These are phyloP conservation scores for Trametes maxima DNA, from an alignment of 768 basidiomycete species.

Conservation along the genomic window DNA sequence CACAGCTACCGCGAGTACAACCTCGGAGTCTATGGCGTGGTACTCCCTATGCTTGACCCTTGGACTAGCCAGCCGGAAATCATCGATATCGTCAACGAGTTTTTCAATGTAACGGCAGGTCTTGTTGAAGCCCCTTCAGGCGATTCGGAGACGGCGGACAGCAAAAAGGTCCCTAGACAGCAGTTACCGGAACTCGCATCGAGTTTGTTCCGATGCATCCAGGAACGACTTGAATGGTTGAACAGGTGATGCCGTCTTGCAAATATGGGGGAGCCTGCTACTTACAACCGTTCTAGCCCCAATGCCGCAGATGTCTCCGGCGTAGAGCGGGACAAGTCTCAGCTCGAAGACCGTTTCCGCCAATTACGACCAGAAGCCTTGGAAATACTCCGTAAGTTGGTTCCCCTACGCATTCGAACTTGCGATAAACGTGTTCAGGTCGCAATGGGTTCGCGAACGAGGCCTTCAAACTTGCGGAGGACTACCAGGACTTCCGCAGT, in stretches of 20 bases:
- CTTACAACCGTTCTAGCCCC: conserved; percentile 35
- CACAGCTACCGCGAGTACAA: conserved; percentile 76
- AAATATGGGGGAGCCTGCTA: too few species aligned
- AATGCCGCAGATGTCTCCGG: conserved; percentile 50
- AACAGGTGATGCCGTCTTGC: conserved; percentile 40
- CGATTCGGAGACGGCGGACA: conserved; percentile 33
- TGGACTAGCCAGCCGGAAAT: conserved; percentile 80
- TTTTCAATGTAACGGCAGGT: conserved; percentile 70
- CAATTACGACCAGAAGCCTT: conserved; percentile 76
- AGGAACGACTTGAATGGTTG: conserved; percentile 72
- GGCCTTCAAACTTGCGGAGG: conserved; percentile 84
- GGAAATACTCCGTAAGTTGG: conserved; percentile 72
- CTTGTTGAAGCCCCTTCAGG: conserved; percentile 44
- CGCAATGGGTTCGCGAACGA: conserved; percentile 62
- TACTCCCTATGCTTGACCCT: conserved; percentile 66
- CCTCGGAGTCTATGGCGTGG: conserved; percentile 74
- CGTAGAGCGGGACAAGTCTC: conserved; percentile 56
- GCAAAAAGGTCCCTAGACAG: conserved; percentile 42
- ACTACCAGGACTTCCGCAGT: conserved; percentile 82
- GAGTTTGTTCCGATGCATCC: conserved; percentile 63
- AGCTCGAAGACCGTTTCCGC: conserved; percentile 67
- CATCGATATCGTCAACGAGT: conserved; percentile 66
- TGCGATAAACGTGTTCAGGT: conserved; percentile 44
- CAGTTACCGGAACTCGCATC: conserved; percentile 70
- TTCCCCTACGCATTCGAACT: not conserved